These are phyloP conservation scores for Diaporthe citrichinensis DNA, from an alignment of 2,329 filamentous ascomycete genomes.

Conservation along the genomic window DNA sequence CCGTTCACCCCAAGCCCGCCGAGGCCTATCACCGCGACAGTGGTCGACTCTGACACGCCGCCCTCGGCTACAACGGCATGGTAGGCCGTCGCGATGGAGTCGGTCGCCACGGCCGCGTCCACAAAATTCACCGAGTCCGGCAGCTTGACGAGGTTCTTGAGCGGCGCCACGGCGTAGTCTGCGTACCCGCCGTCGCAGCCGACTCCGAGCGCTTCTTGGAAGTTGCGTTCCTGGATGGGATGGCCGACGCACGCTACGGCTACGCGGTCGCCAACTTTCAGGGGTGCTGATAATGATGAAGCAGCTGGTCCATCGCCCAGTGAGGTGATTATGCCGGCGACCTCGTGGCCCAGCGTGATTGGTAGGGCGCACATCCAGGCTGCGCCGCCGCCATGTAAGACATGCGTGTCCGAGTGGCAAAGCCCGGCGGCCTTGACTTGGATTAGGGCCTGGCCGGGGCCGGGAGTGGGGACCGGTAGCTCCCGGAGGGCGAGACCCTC, in stretches of 20 bases:
- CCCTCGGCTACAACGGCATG: slow-evolving; percentile 2
- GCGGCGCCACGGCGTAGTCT: not conserved
- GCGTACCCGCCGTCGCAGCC: slow-evolving; percentile 13
- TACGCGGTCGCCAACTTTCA: not conserved
- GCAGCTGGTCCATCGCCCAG: not conserved
- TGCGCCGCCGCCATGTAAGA: not conserved
- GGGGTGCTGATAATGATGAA: not conserved
- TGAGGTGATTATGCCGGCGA: not conserved
- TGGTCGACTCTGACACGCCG: not conserved
- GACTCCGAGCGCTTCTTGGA: slow-evolving; percentile 9
- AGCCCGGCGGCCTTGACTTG: slow-evolving; percentile 40
- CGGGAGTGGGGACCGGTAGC: slow-evolving; percentile 27
- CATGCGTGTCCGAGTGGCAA: slow-evolving; percentile 40
- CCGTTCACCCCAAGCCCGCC: not conserved
- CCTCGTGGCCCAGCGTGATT: not conserved
- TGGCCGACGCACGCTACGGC: slow-evolving; percentile 5
- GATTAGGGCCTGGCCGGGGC: slow-evolving; percentile 33
- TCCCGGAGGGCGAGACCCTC: not conserved
- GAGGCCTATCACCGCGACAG: not conserved
- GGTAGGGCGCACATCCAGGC: slow-evolving; percentile 16
- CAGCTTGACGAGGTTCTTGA: slow-evolving; percentile 9
- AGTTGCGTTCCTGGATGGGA: not conserved
- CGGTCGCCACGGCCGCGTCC: slow-evolving; percentile 7
- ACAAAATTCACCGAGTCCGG: not conserved
- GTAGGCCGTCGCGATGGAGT: slow-evolving; percentile 2